A percentile compares a stretch with the other conserved stretches of the same genome.
These are phyloP conservation scores for Jatropha multifida DNA, from an alignment of 441 rosid genomes.

Conservation along the genomic window DNA sequence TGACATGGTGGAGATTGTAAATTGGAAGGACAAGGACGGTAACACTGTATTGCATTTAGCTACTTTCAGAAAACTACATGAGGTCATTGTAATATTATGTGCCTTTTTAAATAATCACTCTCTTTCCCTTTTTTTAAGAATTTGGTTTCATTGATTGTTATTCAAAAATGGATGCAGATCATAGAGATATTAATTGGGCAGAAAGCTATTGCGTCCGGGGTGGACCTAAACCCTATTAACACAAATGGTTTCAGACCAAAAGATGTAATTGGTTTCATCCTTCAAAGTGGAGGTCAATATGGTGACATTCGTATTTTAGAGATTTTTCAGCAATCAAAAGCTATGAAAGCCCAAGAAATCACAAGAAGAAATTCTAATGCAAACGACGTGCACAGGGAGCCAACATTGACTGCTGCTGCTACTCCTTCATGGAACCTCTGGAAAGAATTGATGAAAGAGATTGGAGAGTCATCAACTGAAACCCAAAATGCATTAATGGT, in stretches of 20 bases:
- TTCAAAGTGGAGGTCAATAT: background rate
- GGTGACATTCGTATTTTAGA: background rate
- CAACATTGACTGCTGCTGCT: background rate
- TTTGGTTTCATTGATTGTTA: no score
- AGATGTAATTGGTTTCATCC: slow-evolving; percentile 3
- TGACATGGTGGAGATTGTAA: slow-evolving; percentile 5
- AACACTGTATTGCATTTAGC: slow-evolving; percentile 34
- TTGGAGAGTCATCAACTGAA: slow-evolving; percentile 16
- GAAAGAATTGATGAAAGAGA: background rate
- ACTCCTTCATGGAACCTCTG: background rate
- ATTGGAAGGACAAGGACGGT: slow-evolving; percentile 23
- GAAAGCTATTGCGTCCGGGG: background rate
- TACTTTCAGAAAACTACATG: slow-evolving; percentile 12
- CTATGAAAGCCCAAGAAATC: slow-evolving; percentile 11
- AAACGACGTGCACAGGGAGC: no score
- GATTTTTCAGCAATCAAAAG: slow-evolving; percentile 5
- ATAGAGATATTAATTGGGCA: background rate
- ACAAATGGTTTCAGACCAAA: slow-evolving; percentile 1
- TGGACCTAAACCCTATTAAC: background rate
- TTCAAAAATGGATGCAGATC: background rate
- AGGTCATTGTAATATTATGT: slow-evolving; percentile 5
- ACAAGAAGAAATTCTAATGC: background rate
- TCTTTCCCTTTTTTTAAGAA: no score
- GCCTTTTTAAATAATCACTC: no score
- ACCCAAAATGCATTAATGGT: slow-evolving; percentile 20